These are phyloP conservation scores for Diutina scorzettiae DNA, from an alignment of 1,139 yeast species.

Conservation along the genomic window DNA sequence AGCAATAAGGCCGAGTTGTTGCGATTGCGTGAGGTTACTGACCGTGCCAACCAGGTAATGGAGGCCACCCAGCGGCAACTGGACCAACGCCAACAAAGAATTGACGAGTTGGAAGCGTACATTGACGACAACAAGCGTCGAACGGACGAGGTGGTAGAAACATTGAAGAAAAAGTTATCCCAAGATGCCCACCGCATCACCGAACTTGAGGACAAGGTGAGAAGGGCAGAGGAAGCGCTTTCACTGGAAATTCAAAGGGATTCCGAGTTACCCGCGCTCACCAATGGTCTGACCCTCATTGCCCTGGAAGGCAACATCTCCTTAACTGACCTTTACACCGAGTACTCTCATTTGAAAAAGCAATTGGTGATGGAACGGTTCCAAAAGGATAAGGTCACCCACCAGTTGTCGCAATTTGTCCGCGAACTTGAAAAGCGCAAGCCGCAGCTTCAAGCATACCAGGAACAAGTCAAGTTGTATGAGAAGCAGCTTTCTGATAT, in stretches of 20 bases:
- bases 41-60: slow-evolving; percentile 50
- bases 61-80: slow-evolving; percentile 46
- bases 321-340: slow-evolving; percentile 56
- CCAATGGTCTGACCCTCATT: not conserved
- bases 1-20: slow-evolving; percentile 28
- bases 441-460: slow-evolving; percentile 62
- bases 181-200: slow-evolving; percentile 14
- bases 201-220: slow-evolving; percentile 16
- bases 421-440: slow-evolving; percentile 70
- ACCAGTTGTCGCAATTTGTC: slow-evolving; percentile 59
- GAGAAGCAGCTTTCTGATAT: slow-evolving; percentile 28
- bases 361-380: slow-evolving; percentile 60
- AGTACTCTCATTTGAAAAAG: slow-evolving; percentile 51
- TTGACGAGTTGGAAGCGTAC: slow-evolving; percentile 35
- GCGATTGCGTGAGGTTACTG: slow-evolving; percentile 49
- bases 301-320: slow-evolving; percentile 24
- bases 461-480: slow-evolving; percentile 39
- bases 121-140: slow-evolving; percentile 30
- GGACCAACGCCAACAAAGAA: slow-evolving; percentile 32
- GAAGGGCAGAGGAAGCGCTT: slow-evolving; percentile 2
- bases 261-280: not conserved
- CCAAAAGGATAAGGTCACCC: slow-evolving; percentile 58
- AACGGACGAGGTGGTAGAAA: slow-evolving; percentile 20
- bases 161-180: slow-evolving; percentile 23
- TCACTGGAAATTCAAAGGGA: not conserved